A percentile compares a stretch with the other conserved stretches of the same genome.
phyloP scores from a whole-genome alignment of 306 rosid genomes.

The Vigna angularis region DNA sequence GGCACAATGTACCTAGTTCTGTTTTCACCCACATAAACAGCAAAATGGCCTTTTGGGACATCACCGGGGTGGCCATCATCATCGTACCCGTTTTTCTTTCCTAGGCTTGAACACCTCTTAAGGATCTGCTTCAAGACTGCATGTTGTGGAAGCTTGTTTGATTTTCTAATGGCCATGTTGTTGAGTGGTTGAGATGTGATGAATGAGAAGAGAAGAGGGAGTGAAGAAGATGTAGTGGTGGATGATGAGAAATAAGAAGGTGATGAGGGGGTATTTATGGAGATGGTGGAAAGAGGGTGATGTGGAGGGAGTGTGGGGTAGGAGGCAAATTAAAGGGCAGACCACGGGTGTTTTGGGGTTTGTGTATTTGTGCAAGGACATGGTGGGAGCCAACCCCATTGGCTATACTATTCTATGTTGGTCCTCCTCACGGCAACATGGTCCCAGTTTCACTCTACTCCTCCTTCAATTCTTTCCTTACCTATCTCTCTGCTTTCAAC shows the following conservation, averaged over 20 bases:
- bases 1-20: constrained; percentile 87
- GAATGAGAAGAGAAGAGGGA: background rate
- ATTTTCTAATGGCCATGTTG: constrained; percentile 70
- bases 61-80: constrained; percentile 74
- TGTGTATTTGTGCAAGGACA: constrained; percentile 55
- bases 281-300: constrained; percentile 36
- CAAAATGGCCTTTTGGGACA: constrained; percentile 92
- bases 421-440: constrained; percentile 54
- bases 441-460: constrained; percentile 48
- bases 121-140: constrained; percentile 83
- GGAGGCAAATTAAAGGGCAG: constrained; percentile 51
- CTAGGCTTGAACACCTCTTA: constrained; percentile 81
- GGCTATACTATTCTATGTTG: constrained; percentile 61
- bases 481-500: constrained; percentile 9
- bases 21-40: constrained; percentile 88
- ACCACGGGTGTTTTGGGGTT: constrained; percentile 74
- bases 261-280: constrained; percentile 63
- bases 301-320: constrained; percentile 52
- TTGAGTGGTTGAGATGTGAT: background rate
- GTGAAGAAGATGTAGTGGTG: constrained; percentile 3
- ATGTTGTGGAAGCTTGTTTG: constrained; percentile 71
- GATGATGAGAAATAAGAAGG: constrained; percentile 2
- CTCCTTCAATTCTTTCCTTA: constrained; percentile 9
- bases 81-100: constrained; percentile 56
- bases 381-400: constrained; percentile 66